Evolutionary conservation across 2,329 filamentous ascomycete genomes (phyloP), one percentile per base, ranked within the genome.

Genomic region (Cercospora zeina): DNA sequence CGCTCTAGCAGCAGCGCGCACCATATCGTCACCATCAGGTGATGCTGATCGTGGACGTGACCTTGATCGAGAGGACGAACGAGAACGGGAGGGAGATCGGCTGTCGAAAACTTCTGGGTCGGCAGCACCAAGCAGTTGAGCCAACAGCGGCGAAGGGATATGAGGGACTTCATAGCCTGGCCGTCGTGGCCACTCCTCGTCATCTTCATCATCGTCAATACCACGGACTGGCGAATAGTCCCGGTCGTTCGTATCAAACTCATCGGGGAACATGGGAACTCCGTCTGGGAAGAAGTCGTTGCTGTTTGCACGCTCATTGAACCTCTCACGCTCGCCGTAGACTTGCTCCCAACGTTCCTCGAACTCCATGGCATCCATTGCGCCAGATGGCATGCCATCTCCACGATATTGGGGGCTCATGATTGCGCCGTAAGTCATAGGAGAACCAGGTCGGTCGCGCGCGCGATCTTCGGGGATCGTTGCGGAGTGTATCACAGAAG

Each of bases 121-220:
- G 8, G 58, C 45, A 53, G 57, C 50, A 24, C 58, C 61, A 16
- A 54, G 56, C 30, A 63, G 42, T 42, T 63, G 61, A 19, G 61
- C 61, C 36, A 63, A 30, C 24, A 63, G 57, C 24, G 42, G 37
- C 11, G 50, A 39, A 16, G 61, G 61, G 14, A 63, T 63, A 27
- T 42, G 58, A 19, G 61, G 61, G 24, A 63, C 31, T n/a, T 63
- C 61, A 34, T 63, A 63, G 11, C 56, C 61, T 13, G 50, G 61
- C 53, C 50, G 51, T 19, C 51, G 57, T 34, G 58, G 57, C 61
- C 61, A 63, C 16, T 59, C 57, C 11, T 54, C 47, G 16, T 60
- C 58, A 13, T 55, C 37, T 14, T 55, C 57, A 5, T 63, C 50
- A 31, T 63, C 56, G 19, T 63, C 57, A 13, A 59, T 59, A 14